Base-by-base conservation (phyloP, 169 alveolate genomes). In the Sarcocystis neurona region DNA sequence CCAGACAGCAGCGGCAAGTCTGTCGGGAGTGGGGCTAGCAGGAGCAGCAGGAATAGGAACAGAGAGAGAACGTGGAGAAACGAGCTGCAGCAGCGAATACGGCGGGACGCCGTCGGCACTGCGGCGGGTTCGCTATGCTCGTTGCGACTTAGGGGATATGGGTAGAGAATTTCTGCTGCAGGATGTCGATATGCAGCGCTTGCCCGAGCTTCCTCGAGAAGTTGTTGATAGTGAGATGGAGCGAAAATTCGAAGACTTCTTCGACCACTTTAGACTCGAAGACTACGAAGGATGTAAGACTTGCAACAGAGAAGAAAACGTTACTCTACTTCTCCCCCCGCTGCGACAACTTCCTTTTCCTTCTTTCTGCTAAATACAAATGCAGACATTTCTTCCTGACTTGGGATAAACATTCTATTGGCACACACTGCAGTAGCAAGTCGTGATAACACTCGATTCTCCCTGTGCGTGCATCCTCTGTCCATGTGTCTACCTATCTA, bases 61-160 rank as follows among this genome's bases (percentile, higher is more conserved):
- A 44, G 37, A 78, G 60, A 0, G n/a, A 72, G 27, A 48, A 39
- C 23, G 82, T 47, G 30, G 58, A 39, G 43, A 53, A 72, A 53
- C 23, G 58, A 23, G 34, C 82, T 0, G 82, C 53, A 20, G 72
- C 66, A 85, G 90, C 90, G 90, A 85, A 89, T 95, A 94, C 79
- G 97, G 97, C 34, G 94, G 94, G 72, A 95, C 97, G 4, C 97
- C 97, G 20, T 85, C 90, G 74, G 96, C 95, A 41, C 77, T 95
- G 20, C 90, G 96, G 74, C 91, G 97, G 34, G 94, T 95, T 30
- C 91, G 96, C 63, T 93, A 92, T 37, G 97, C 97, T 43, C 91
- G 97, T 41, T 94, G 95, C 41, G 97, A 95, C 66, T 92, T 95
- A 5, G 97, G 97, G 43, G 97, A 95, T 80, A 94, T 95, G 93